Evolutionary conservation across 1,284 basidiomycete genomes (phyloP), one percentile per base, ranked within the genome.

Genomic region (Tetrapyrgos nigripes): DNA sequence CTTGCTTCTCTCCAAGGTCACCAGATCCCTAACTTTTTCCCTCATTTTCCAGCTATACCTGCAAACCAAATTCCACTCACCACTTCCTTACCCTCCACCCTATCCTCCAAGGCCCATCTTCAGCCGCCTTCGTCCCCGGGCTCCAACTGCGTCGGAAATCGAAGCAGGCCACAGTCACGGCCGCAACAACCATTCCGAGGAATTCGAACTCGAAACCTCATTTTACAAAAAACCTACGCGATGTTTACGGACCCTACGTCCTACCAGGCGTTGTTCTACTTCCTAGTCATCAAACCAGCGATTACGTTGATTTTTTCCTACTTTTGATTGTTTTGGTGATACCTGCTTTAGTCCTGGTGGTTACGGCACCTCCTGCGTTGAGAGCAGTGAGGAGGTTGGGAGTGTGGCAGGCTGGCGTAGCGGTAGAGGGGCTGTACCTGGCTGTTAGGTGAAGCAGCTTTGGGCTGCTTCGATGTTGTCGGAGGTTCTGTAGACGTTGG

Each of bases 261-360:
- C 24, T 92, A 91, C 70, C 89, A 89, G 74, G 86, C 91, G 0
- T 79, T 93, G 4, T 92, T 93, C 77, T 93, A 93, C 71, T 93
- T 93, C 73, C 81, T 93, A 57, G 88, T 93, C 56, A 86, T 93
- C 77, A 93, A 93, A 71, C 89, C 91, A 2, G 80, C 84, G 37
- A 89, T 93, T 69, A 91, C 90, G 3, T 71, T 93, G n/a, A 74
- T 88, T 19, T 75, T 92, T 28, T 82, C 83, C 68, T 91, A 14
- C 64, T 77, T 14, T 69, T 91, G 47, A 37, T 89, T 19, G 72
- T 83, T 14, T 61, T 89, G 55, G 82, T 85, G n/a, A 76, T 90
- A 0, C 78, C 88, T 3, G 75, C 82, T 21, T 74, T 89, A 9
- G 71, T 81, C 24, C 75, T 91, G 4, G 68, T 92, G 3, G 53